phyloP scores from a whole-genome alignment of 148 eudicot genomes.

The Heliamphora exappendiculata region DNA sequence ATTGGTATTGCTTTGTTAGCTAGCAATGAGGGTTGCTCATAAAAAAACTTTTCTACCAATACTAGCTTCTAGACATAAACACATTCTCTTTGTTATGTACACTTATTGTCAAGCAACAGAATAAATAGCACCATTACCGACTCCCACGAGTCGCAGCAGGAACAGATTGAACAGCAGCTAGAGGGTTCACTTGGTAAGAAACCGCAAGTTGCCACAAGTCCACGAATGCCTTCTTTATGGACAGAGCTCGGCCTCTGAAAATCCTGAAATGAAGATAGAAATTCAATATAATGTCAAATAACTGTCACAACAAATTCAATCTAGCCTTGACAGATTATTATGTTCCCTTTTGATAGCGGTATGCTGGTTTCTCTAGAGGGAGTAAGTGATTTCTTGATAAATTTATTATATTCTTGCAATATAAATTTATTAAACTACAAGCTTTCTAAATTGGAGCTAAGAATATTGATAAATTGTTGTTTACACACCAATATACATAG shows the following conservation, averaged over 20 bases:
- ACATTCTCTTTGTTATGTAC: not conserved
- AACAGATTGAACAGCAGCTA: constrained; percentile 80
- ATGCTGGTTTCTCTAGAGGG: not conserved
- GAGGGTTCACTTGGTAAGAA: constrained; percentile 97
- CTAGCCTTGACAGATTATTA: not conserved
- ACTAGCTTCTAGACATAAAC: not conserved
- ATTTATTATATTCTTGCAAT: not conserved
- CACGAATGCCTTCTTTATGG: constrained; percentile 48
- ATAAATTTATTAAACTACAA: not conserved
- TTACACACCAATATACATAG: too few relatives aligned
- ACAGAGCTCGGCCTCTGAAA: constrained; percentile 32
- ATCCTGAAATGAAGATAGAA: constrained; percentile 29
- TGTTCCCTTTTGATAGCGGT: not conserved
- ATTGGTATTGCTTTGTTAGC: too few relatives aligned
- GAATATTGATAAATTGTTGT: not conserved
- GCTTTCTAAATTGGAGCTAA: not conserved
- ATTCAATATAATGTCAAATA: not conserved
- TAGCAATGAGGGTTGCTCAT: too few relatives aligned
- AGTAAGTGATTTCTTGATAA: not conserved
- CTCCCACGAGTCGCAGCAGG: constrained; percentile 34
- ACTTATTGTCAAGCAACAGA: not conserved
- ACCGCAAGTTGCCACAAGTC: constrained; percentile 94
- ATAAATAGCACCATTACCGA: constrained; percentile 10
- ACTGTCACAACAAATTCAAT: not conserved
- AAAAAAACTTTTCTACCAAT: too few relatives aligned